Percentiles rank a stretch among this genome's conserved stretches.
Conservation (phyloP, 2,329 filamentous ascomycete species). For the Emericellopsis atlantica region DNA sequence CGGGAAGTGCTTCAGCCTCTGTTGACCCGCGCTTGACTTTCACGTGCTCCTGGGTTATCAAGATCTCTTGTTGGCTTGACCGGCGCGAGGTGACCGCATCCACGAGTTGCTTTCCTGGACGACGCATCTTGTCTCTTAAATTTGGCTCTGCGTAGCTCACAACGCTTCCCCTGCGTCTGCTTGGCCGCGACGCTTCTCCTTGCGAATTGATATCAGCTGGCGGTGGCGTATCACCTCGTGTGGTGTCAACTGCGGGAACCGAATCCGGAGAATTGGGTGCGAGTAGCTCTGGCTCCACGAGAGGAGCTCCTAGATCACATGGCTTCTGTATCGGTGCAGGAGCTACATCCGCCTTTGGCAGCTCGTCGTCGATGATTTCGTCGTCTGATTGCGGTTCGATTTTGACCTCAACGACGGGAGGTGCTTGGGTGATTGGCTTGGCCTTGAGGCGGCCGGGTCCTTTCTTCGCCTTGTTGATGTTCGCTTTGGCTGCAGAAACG, state of each 20-base stretch:
- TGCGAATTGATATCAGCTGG: conserved; percentile 41
- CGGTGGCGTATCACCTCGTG: conserved; percentile 42
- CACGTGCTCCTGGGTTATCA: conserved; percentile 9
- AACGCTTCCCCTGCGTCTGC: conserved; percentile 51
- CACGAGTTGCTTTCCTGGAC: conserved; percentile 62
- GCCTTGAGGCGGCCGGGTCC: conserved; percentile 12
- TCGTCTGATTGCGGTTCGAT: conserved; percentile 3
- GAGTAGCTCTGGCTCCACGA: conserved; percentile 26
- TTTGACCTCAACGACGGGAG: conserved; percentile 8
- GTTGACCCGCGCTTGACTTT: conserved; percentile 20
- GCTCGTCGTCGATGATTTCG: no score
- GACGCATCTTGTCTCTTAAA: conserved; percentile 70
- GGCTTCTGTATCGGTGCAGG: conserved; percentile 6
- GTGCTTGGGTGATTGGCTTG: conserved; percentile 12
- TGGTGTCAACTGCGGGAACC: conserved; percentile 16
- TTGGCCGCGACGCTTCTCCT: conserved; percentile 48
- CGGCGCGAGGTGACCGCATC: conserved; percentile 51
- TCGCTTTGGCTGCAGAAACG: conserved; percentile 23
- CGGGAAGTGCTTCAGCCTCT: conserved; percentile 3
- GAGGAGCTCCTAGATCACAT: conserved; percentile 11
- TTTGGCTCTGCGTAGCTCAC: conserved; percentile 79
- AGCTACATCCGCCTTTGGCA: conserved; percentile 2
- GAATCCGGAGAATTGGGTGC: conserved; percentile 37
- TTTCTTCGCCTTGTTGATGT: conserved; percentile 14
- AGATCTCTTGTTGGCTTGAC: conserved; percentile 20